Conservation (phyloP, 164 flowering plant species). For the Liriodendron chinense region DNA sequence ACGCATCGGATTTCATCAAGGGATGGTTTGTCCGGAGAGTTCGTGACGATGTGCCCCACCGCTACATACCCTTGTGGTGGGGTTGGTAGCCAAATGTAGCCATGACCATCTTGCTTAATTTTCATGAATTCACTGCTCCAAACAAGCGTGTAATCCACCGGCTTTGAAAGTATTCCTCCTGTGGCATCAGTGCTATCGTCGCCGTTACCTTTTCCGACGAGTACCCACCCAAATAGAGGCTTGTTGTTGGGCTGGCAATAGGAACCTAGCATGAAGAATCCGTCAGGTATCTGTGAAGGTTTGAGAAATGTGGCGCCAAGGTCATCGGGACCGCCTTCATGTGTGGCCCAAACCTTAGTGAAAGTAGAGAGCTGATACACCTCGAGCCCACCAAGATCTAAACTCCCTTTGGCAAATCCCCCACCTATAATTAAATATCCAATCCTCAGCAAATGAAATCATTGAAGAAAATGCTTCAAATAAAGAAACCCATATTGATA, state of each 20-base stretch:
- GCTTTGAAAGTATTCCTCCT: conserved; percentile 28
- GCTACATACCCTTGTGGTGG: conserved; percentile 67
- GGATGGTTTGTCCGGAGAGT: conserved; percentile 57
- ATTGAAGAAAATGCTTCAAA: background rate
- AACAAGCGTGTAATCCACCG: conserved; percentile 63
- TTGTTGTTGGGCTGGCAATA: conserved; percentile 64
- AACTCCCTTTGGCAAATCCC: conserved; percentile 65
- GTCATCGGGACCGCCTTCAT: conserved; percentile 60
- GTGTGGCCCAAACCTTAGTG: conserved; percentile 60
- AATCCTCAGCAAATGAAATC: background rate
- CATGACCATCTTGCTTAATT: conserved; percentile 47
- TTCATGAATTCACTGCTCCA: conserved; percentile 57
- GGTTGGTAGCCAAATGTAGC: conserved; percentile 67
- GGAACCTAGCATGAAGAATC: conserved; percentile 65
- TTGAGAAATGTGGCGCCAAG: conserved; percentile 66
- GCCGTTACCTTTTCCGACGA: conserved; percentile 38
- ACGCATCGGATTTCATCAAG: conserved; percentile 60
- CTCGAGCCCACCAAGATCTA: conserved; percentile 65
- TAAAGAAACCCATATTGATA: no score
- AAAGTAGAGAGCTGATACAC: conserved; percentile 55
- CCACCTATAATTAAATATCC: conserved; percentile 30
- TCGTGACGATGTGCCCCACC: conserved; percentile 56
- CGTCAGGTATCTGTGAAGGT: conserved; percentile 55
- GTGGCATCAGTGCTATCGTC: background rate
- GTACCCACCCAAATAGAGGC: conserved; percentile 61